These are phyloP conservation scores for Rubroboletus pulcherrimus DNA, from an alignment of 768 basidiomycete species.

Conservation along the genomic window DNA sequence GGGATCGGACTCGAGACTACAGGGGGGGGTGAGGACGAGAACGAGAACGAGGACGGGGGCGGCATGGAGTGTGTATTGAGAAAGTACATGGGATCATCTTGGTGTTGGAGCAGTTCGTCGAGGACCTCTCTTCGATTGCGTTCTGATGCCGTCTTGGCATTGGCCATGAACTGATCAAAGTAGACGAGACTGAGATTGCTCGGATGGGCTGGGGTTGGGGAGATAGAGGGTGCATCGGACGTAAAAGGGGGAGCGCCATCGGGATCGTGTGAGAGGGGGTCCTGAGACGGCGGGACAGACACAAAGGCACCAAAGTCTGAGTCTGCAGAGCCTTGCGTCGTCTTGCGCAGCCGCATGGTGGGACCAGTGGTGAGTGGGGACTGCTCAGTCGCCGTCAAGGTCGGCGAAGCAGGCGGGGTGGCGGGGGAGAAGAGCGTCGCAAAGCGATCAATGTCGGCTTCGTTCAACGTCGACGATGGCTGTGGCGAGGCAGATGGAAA, in stretches of 20 bases:
- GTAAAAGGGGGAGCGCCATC: background rate
- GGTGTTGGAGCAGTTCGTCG: constrained; percentile 60
- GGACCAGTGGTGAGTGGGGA: background rate
- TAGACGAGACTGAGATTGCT: constrained; percentile 40
- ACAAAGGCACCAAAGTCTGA: constrained; percentile 64
- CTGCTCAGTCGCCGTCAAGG: background rate
- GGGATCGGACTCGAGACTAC: constrained; percentile 33
- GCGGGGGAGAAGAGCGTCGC: constrained; percentile 43
- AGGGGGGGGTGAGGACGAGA: constrained; percentile 1
- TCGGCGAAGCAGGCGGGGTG: constrained; percentile 28
- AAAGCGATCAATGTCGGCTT: constrained; percentile 38
- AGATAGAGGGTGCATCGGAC: background rate
- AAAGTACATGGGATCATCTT: constrained; percentile 72
- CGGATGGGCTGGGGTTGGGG: background rate
- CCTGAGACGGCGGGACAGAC: constrained; percentile 49
- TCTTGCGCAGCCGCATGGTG: constrained; percentile 7
- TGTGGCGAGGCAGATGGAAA: background rate
- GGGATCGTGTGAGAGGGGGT: constrained; percentile 33
- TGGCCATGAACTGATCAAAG: constrained; percentile 57
- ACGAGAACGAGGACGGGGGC: constrained; percentile 4
- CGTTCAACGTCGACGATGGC: constrained; percentile 11
- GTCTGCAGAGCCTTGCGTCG: constrained; percentile 30
- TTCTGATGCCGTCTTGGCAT: constrained; percentile 52
- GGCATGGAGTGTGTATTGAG: constrained; percentile 22
- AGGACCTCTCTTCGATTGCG: constrained; percentile 51